These are phyloP conservation scores for Apiospora saccharicola DNA, from an alignment of 2,329 filamentous ascomycete genomes.

Conservation along the genomic window DNA sequence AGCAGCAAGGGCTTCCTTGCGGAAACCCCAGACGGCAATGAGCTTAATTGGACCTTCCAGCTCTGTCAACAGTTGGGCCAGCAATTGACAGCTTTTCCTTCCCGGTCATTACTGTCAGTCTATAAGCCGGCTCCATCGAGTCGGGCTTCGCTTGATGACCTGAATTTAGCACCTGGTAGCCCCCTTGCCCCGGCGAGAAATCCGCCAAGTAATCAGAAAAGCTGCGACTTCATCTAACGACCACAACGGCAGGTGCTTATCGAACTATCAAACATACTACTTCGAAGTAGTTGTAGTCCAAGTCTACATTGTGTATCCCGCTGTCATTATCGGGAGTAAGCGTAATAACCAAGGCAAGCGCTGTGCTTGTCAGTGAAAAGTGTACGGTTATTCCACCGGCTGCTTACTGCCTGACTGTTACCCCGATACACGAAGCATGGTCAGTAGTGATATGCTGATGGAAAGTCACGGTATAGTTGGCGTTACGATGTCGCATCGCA, in stretches of 20 bases:
- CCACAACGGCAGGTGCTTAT: too few species aligned
- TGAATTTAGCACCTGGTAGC: not conserved
- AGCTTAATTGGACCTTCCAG: conserved; percentile 8
- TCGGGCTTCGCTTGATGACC: not conserved
- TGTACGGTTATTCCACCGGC: too few species aligned
- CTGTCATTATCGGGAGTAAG: too few species aligned
- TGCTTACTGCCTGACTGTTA: not conserved
- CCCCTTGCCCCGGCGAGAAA: too few species aligned
- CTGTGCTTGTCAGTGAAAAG: too few species aligned
- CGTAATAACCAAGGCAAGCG: too few species aligned
- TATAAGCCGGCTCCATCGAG: not conserved
- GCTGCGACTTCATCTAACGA: too few species aligned
- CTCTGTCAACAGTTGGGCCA: too few species aligned
- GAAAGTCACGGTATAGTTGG: not conserved
- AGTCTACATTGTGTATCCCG: too few species aligned
- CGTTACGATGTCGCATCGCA: conserved; percentile 37
- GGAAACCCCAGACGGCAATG: not conserved
- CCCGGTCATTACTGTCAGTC: not conserved
- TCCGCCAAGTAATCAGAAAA: too few species aligned
- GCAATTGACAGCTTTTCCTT: not conserved
- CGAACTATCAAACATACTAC: too few species aligned
- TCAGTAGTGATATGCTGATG: not conserved
- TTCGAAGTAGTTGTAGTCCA: too few species aligned
- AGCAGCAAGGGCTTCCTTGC: conserved; percentile 5
- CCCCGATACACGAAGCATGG: not conserved